These are phyloP conservation scores for Sphagnum fallax DNA, from an alignment of 228 moss, liverwort and hornwort species.

Conservation along the genomic window DNA sequence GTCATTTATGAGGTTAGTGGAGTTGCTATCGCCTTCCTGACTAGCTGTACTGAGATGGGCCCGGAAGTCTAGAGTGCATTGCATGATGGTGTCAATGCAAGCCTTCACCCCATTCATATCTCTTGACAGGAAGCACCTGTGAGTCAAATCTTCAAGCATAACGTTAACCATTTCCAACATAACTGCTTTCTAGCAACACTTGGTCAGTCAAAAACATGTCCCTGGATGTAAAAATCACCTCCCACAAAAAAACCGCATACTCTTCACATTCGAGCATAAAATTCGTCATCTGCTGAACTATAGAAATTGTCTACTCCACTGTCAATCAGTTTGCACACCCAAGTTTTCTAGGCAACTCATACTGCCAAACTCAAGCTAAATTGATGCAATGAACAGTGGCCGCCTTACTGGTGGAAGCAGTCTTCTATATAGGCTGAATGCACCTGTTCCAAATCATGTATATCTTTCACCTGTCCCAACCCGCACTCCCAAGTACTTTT, in stretches of 20 bases:
- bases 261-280: no score
- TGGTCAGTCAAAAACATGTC: not conserved
- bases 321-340: no score
- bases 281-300: no score
- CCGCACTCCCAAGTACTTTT: not conserved
- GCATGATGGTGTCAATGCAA: slow-evolving; percentile 87
- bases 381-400: not conserved
- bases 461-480: slow-evolving; percentile 70
- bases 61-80: slow-evolving; percentile 84
- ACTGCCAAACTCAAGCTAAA: no score
- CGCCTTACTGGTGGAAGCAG: slow-evolving; percentile 51
- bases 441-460: slow-evolving; percentile 83
- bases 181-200: not conserved
- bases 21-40: slow-evolving; percentile 22
- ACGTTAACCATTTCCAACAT: not conserved
- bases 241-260: not conserved
- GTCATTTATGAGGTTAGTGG: slow-evolving; percentile 39
- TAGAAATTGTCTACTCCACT: no score
- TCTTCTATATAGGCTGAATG: slow-evolving; percentile 76
- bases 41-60: slow-evolving; percentile 50
- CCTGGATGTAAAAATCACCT: not conserved
- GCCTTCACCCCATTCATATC: slow-evolving; percentile 57
- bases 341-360: no score
- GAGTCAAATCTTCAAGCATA: not conserved
- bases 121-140: slow-evolving; percentile 82